Conservation (phyloP, 345 rosid genomes). For the Euphorbia tirucalli region DNA sequence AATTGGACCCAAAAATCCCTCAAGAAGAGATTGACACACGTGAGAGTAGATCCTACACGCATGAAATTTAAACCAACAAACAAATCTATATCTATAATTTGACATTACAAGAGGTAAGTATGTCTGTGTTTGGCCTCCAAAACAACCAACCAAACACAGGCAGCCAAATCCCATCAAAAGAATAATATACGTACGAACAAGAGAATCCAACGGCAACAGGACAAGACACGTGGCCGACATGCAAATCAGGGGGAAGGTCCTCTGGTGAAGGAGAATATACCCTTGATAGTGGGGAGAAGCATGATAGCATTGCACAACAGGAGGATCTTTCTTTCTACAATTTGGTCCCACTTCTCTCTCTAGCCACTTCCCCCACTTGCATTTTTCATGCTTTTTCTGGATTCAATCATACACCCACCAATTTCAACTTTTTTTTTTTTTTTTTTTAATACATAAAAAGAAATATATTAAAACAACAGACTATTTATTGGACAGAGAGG, state of each 20-base stretch:
- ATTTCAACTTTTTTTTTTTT: slow-evolving; percentile 18
- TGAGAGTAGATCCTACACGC: slow-evolving; percentile 12
- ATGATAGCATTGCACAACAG: slow-evolving; percentile 37
- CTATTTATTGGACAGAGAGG: background rate
- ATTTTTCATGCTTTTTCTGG: slow-evolving; percentile 29
- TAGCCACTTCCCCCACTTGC: slow-evolving; percentile 22
- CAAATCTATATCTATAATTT: no score
- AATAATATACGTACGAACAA: slow-evolving; percentile 1
- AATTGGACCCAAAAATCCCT: background rate
- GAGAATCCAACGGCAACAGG: slow-evolving; percentile 31
- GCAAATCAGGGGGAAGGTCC: slow-evolving; percentile 32
- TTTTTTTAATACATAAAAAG: background rate
- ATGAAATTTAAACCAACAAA: slow-evolving; percentile 5
- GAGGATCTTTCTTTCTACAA: slow-evolving; percentile 37
- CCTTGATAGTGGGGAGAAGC: slow-evolving; percentile 40
- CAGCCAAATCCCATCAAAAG: slow-evolving; percentile 30
- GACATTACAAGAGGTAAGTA: background rate
- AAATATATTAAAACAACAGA: background rate
- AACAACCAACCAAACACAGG: slow-evolving; percentile 44
- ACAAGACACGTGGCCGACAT: slow-evolving; percentile 58
- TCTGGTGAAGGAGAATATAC: slow-evolving; percentile 33
- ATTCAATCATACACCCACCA: slow-evolving; percentile 36
- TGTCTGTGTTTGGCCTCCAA: slow-evolving; percentile 42
- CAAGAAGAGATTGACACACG: background rate
- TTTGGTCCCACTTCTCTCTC: background rate